Percentiles rank a stretch among this genome's conserved stretches.
phyloP scores from a whole-genome alignment of 2,329 filamentous ascomycete genomes.

The Aureobasidium sp. region DNA sequence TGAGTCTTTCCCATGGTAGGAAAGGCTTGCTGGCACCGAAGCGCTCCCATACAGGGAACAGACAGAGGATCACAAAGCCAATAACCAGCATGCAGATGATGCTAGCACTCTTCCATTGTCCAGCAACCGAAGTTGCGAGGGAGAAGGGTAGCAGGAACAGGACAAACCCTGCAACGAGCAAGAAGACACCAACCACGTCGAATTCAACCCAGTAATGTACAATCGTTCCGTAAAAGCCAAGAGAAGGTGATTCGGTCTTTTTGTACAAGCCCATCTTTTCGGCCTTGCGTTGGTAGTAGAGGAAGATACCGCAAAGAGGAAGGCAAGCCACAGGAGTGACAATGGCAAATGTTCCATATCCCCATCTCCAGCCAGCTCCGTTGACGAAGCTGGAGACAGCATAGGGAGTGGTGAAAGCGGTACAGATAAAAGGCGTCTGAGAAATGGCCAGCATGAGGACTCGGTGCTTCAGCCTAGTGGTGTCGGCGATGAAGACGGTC shows the following conservation, averaged over 20 bases:
- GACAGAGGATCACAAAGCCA: slow-evolving; percentile 21
- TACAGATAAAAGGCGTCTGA: slow-evolving; percentile 25
- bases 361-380: slow-evolving; percentile 22
- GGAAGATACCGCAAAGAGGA: slow-evolving; percentile 22
- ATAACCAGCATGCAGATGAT: slow-evolving; percentile 26
- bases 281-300: slow-evolving; percentile 21
- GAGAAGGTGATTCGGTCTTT: neutral
- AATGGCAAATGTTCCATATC: slow-evolving; percentile 24
- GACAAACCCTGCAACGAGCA: slow-evolving; percentile 18
- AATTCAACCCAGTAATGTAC: slow-evolving; percentile 6
- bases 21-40: slow-evolving; percentile 49
- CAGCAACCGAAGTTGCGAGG: slow-evolving; percentile 13
- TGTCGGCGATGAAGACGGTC: slow-evolving; percentile 17
- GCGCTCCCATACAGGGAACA: slow-evolving; percentile 50
- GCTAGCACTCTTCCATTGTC: slow-evolving; percentile 15
- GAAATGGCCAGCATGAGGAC: slow-evolving; percentile 23
- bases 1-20: slow-evolving; percentile 45
- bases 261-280: slow-evolving; percentile 21
- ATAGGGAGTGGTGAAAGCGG: slow-evolving; percentile 19
- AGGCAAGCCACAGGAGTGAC: slow-evolving; percentile 21
- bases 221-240: neutral
- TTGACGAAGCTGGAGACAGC: slow-evolving; percentile 14
- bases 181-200: slow-evolving; percentile 19
- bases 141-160: slow-evolving; percentile 17
- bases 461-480: slow-evolving; percentile 21